These are phyloP conservation scores for Exsudoporus floridanus DNA, from an alignment of 1,284 basidiomycete genomes.

Conservation along the genomic window DNA sequence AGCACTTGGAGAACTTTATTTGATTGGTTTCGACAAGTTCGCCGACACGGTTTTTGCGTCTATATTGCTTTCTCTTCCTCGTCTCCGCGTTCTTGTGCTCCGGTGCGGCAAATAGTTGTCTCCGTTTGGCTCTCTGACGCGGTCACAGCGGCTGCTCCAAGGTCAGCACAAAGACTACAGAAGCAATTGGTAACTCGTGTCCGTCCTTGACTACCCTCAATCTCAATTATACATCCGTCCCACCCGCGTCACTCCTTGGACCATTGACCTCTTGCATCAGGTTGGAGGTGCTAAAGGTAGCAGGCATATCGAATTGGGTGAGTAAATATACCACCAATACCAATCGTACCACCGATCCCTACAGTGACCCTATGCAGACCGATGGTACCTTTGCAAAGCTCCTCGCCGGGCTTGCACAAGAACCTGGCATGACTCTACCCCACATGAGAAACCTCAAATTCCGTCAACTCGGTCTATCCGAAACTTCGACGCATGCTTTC, in stretches of 20 bases:
- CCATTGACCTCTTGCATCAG: slow-evolving; percentile 44
- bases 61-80: slow-evolving; percentile 45
- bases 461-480: slow-evolving; percentile 53
- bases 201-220: slow-evolving; percentile 49
- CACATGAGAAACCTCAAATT: slow-evolving; percentile 57
- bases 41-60: slow-evolving; percentile 52
- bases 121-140: slow-evolving; percentile 13
- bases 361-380: slow-evolving; percentile 42
- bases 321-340: slow-evolving; percentile 19
- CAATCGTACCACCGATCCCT: background rate
- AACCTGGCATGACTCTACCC: slow-evolving; percentile 34
- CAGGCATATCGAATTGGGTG: slow-evolving; percentile 61
- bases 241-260: slow-evolving; percentile 47
- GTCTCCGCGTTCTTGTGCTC: slow-evolving; percentile 49
- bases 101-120: slow-evolving; percentile 42
- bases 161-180: slow-evolving; percentile 50
- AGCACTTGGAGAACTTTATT: slow-evolving; percentile 47
- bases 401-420: slow-evolving; percentile 30
- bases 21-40: slow-evolving; percentile 53
- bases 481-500: slow-evolving; percentile 45
- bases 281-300: slow-evolving; percentile 60
- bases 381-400: slow-evolving; percentile 54
- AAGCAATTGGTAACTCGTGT: slow-evolving; percentile 45
- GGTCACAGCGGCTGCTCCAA: slow-evolving; percentile 54
- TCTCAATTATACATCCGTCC: slow-evolving; percentile 59